Base-by-base conservation (phyloP, 345 rosid species). In the Syzygium grande region DNA sequence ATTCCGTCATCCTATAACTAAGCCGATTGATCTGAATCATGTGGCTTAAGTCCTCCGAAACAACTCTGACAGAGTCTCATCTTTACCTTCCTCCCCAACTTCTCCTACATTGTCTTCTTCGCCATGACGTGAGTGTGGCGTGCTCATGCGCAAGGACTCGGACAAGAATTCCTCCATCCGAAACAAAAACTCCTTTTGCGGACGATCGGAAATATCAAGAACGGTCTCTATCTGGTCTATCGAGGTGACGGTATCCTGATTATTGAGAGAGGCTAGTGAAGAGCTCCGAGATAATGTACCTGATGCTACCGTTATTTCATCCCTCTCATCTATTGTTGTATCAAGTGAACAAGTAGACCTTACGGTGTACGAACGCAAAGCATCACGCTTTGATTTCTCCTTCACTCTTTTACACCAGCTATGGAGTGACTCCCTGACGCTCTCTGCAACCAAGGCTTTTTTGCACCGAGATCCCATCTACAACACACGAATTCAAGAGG, bases 401-500 rank as follows among this genome's bases (percentile, higher is more conserved):
- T 92, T 94, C 85, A 93, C 99, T 91, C 99, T 90, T 90, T 96
- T 97, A 54, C 99, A 94, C 99, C 99, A 97, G 86, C 98, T 95
- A 86, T 96, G 99, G 59, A 97, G 98, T 5, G 99, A 97, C 46
- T 95, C 98, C 88, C 99, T 92, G 23, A 97, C 99, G 19, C 95
- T 95, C 90, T 96, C 99, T 0, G 98, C 91, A 55, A 96, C 98
- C 87, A 96, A 87, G 22, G 98, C 95, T 91, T 96, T 97, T 91
- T 94, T 97, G 58, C 92, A 94, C 63, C 90, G 92, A 11, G 99
- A 96, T 87, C 99, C 99, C 99, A 97, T 97, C 98, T 94, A 84
- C 85, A 87, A 78, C 4, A 87, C 58, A 53, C 51, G 4, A 27
- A 58, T 22, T 86, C 49, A 86, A n/a, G 21, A 65, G 79, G 29